Conservation (phyloP, 352 stramenopile genomes). For the Pilasporangium apinafurcum region DNA sequence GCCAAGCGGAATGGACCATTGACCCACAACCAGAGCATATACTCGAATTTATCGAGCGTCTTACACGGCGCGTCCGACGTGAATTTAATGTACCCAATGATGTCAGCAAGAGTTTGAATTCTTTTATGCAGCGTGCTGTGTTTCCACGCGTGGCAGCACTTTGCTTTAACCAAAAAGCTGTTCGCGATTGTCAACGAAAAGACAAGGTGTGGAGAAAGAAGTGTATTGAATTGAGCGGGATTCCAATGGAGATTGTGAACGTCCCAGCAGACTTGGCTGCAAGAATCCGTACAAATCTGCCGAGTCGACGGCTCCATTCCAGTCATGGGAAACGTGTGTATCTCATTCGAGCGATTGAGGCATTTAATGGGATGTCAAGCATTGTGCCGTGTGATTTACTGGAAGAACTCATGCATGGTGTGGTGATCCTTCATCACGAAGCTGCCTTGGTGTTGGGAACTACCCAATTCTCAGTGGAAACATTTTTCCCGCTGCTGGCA, state of each 20-base stretch:
- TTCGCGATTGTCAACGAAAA: constrained; percentile 71
- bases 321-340: constrained; percentile 23
- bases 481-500: constrained; percentile 79
- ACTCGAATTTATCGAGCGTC: constrained; percentile 62
- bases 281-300: constrained; percentile 52
- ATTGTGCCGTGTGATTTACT: constrained; percentile 80
- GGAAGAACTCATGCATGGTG: constrained; percentile 80
- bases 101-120: constrained; percentile 72
- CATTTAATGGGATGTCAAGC: constrained; percentile 74
- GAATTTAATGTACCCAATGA: constrained; percentile 68
- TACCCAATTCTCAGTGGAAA: constrained; percentile 83
- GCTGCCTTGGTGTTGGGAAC: constrained; percentile 82
- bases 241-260: constrained; percentile 64
- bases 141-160: constrained; percentile 68
- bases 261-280: constrained; percentile 42
- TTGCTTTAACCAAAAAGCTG: constrained; percentile 64
- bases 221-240: constrained; percentile 46
- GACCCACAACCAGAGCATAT: constrained; percentile 70
- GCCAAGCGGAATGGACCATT: constrained; percentile 42
- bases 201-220: constrained; percentile 82
- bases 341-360: constrained; percentile 62
- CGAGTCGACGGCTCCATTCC: constrained; percentile 33
- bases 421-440: constrained; percentile 80
- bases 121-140: constrained; percentile 72
- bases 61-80: constrained; percentile 61